Evolutionary conservation across 345 rosid species (phyloP).

Genomic region (Moringa oleifera): DNA sequence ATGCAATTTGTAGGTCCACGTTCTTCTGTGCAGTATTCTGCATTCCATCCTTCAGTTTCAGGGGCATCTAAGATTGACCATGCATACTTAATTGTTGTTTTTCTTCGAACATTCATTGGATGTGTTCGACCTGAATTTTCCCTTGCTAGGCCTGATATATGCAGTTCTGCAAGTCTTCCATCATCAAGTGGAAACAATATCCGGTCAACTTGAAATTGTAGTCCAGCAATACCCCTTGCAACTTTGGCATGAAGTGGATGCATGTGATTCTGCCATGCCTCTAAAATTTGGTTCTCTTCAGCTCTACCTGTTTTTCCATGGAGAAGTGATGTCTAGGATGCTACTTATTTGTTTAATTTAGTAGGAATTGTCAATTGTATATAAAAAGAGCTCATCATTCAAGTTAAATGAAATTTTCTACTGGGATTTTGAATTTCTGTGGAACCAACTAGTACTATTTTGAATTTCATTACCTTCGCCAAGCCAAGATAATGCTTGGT

Average conservation of each 20-base stretch:
- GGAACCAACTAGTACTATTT: too few relatives aligned
- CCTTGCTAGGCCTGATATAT: slow-evolving; percentile 53
- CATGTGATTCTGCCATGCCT: slow-evolving; percentile 49
- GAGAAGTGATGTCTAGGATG: slow-evolving; percentile 4
- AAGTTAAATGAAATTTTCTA: too few relatives aligned
- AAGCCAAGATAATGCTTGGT: background rate
- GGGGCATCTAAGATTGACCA: slow-evolving; percentile 63
- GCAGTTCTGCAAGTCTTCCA: slow-evolving; percentile 65
- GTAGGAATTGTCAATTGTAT: background rate
- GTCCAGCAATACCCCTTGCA: slow-evolving; percentile 49
- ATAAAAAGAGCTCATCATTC: background rate
- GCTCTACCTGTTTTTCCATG: slow-evolving; percentile 31
- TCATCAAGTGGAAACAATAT: slow-evolving; percentile 57
- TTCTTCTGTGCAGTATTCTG: slow-evolving; percentile 68
- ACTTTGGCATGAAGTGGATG: slow-evolving; percentile 48
- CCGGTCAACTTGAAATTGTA: slow-evolving; percentile 50
- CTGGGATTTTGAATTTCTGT: too few relatives aligned
- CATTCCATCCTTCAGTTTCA: slow-evolving; percentile 74
- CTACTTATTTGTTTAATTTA: background rate
- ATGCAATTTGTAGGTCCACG: slow-evolving; percentile 58
- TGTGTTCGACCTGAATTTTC: slow-evolving; percentile 45
- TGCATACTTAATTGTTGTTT: slow-evolving; percentile 28
- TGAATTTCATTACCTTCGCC: background rate
- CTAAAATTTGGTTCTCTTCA: slow-evolving; percentile 29
- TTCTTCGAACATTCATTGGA: slow-evolving; percentile 35